A percentile compares a stretch with the other conserved stretches of the same genome.
Evolutionary conservation across 768 basidiomycete species (phyloP).

Genomic region (Inosperma sp.): DNA sequence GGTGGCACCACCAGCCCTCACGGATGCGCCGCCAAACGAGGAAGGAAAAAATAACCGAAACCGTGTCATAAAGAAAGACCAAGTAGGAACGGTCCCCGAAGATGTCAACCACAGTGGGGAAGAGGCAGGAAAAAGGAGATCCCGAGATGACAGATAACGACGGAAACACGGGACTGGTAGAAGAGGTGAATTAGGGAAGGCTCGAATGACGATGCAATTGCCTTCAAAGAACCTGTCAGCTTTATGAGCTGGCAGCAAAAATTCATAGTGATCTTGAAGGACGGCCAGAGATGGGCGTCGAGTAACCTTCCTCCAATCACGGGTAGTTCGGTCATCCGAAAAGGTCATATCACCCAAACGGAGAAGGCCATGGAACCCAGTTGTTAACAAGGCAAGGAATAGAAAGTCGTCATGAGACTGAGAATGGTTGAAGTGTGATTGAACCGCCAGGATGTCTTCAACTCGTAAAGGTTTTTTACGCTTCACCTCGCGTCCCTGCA

Average conservation of each 20-base stretch:
- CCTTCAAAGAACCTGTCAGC: conserved; percentile 21
- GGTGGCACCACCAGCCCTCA: conserved; percentile 17
- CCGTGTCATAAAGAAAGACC: conserved; percentile 9
- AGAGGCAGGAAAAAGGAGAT: background rate
- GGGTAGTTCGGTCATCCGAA: background rate
- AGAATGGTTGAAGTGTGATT: background rate
- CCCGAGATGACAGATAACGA: background rate
- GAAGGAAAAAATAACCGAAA: background rate
- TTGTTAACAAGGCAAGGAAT: background rate
- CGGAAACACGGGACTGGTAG: background rate
- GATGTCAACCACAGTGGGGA: conserved; percentile 8
- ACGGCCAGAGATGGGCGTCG: background rate
- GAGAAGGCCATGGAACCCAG: conserved; percentile 1
- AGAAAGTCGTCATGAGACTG: background rate
- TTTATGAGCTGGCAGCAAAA: conserved; percentile 18
- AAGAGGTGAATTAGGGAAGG: background rate
- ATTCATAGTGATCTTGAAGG: background rate
- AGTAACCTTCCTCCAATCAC: background rate
- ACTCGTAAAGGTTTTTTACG: background rate
- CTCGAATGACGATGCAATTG: conserved; percentile 3
- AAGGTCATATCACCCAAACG: background rate
- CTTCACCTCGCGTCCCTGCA: background rate
- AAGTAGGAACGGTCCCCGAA: conserved; percentile 8
- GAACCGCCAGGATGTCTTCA: background rate
- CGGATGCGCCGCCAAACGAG: conserved; percentile 12